Percentiles rank a stretch among this genome's conserved stretches.
These are phyloP conservation scores for Coleophoma cylindrospora DNA, from an alignment of 2,329 filamentous ascomycete species.

Conservation along the genomic window DNA sequence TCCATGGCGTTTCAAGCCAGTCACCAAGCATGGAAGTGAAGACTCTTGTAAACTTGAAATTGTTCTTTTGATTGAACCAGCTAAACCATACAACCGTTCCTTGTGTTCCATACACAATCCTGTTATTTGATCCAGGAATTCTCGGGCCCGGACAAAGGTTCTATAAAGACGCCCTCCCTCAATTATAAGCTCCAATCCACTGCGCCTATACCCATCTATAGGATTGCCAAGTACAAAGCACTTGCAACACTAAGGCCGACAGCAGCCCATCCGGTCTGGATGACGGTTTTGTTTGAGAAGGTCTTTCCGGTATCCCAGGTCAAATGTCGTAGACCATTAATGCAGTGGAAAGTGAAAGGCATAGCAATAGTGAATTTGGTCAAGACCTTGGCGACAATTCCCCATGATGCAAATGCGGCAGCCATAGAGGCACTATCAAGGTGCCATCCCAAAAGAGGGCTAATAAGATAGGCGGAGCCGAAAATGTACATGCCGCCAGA, in stretches of 20 bases:
- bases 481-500: slow-evolving; percentile 63
- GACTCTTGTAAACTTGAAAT: no score
- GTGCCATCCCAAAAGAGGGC: slow-evolving; percentile 62
- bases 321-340: slow-evolving; percentile 70
- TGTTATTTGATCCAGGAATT: no score
- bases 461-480: slow-evolving; percentile 59
- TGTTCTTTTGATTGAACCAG: no score
- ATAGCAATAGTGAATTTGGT: slow-evolving; percentile 55
- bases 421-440: slow-evolving; percentile 60
- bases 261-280: slow-evolving; percentile 59
- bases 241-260: slow-evolving; percentile 49
- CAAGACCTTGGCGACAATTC: slow-evolving; percentile 49
- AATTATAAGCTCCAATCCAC: background rate
- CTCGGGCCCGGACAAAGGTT: no score
- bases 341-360: slow-evolving; percentile 63
- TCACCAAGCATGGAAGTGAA: no score
- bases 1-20: no score
- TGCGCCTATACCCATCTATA: slow-evolving; percentile 6
- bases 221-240: slow-evolving; percentile 29
- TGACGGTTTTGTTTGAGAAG: slow-evolving; percentile 60
- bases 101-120: no score
- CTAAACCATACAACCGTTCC: no score
- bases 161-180: no score
- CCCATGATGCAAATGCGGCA: slow-evolving; percentile 58
- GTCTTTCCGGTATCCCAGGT: slow-evolving; percentile 61